Percentiles rank a stretch among this genome's conserved stretches.
Conservation (phyloP, 73 alveolate genomes). For the Uronychia setigera region DNA sequence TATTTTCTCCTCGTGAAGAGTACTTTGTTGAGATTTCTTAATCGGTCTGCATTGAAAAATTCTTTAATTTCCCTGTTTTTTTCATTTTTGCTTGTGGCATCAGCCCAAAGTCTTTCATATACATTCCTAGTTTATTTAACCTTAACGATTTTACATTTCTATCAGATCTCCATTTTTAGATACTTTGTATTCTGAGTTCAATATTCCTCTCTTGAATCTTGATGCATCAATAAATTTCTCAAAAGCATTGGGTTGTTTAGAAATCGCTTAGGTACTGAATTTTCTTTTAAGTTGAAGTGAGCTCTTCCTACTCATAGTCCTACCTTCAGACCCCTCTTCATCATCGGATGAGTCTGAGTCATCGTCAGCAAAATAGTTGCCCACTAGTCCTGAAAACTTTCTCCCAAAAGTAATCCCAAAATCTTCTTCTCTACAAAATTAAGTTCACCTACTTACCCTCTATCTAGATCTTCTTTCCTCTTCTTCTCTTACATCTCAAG, state of each 20-base stretch:
- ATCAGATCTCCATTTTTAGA: neutral
- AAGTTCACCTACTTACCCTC: neutral
- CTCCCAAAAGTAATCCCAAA: neutral
- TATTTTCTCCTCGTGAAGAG: neutral
- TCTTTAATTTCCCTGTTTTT: neutral
- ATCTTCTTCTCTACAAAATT: neutral
- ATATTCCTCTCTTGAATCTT: neutral
- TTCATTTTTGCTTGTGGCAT: neutral
- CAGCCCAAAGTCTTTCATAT: neutral
- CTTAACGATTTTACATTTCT: neutral
- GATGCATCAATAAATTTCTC: neutral
- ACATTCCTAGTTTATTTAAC: neutral
- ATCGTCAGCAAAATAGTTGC: neutral
- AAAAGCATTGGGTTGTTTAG: neutral
- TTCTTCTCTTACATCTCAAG: neutral
- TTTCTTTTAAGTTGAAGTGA: neutral
- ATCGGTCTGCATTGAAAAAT: neutral
- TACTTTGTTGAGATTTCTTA: neutral
- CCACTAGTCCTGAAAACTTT: neutral
- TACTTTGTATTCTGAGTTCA: neutral
- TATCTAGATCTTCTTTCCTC: neutral
- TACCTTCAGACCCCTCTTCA: neutral
- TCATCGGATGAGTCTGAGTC: neutral
- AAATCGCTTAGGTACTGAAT: neutral
- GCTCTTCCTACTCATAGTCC: neutral